Percentiles rank a stretch among this genome's conserved stretches.
Evolutionary conservation across 768 basidiomycete genomes (phyloP).

Genomic region (Termitomyces sp.): DNA sequence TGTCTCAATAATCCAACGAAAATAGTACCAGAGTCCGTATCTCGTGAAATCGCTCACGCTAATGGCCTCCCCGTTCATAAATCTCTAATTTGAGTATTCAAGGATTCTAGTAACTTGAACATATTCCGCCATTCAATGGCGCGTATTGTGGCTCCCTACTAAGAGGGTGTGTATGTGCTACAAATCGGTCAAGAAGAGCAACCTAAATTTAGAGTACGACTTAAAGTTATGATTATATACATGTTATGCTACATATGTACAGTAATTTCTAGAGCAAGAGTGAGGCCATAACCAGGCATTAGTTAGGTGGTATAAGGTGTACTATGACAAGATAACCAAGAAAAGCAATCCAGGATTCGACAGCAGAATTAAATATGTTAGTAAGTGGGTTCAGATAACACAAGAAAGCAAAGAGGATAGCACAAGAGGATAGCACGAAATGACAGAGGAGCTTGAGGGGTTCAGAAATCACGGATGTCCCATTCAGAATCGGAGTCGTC

Average conservation of each 20-base stretch:
- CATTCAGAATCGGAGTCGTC: constrained; percentile 1
- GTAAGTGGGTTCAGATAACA: not conserved
- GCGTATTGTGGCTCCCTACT: no score
- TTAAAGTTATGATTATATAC: not conserved
- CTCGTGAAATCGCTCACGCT: not conserved
- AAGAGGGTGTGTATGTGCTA: no score
- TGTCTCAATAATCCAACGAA: not conserved
- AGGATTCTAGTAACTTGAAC: no score
- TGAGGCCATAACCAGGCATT: not conserved
- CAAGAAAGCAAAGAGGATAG: not conserved
- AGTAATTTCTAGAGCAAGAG: not conserved
- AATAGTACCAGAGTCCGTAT: no score
- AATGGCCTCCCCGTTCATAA: not conserved
- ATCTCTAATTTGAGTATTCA: no score
- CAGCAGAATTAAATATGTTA: not conserved
- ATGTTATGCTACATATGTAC: not conserved
- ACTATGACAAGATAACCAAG: not conserved
- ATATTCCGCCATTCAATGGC: no score
- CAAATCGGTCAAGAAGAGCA: no score
- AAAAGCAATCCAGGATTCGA: not conserved
- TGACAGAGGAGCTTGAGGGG: not conserved
- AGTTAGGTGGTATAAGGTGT: not conserved
- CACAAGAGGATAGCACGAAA: not conserved
- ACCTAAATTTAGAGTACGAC: not conserved
- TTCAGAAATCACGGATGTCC: not conserved